Percentiles rank a stretch among this genome's conserved stretches.
Evolutionary conservation across 2,329 filamentous ascomycete genomes (phyloP).

Genomic region (Fusarium tuaranense): DNA sequence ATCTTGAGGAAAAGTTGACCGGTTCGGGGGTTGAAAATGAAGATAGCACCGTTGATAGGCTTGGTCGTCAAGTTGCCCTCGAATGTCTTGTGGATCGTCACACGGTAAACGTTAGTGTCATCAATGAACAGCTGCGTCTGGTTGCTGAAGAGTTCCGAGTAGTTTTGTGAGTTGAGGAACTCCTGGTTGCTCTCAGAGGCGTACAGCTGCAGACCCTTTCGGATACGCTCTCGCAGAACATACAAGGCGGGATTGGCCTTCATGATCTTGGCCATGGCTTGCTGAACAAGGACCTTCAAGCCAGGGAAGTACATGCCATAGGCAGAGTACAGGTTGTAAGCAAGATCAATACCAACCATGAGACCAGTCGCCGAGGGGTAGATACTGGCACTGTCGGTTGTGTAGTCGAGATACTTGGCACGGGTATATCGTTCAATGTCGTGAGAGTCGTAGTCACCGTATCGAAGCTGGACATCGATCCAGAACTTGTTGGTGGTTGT

Average conservation of each 20-base stretch:
- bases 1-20: slow-evolving; percentile 99
- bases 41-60: slow-evolving; percentile 99
- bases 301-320: slow-evolving; percentile 99
- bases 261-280: slow-evolving; percentile 99
- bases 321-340: slow-evolving; percentile 98
- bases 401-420: slow-evolving; percentile 99
- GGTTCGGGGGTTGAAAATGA: slow-evolving; percentile 99
- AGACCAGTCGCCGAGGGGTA: slow-evolving; percentile 96
- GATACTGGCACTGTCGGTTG: slow-evolving; percentile 97
- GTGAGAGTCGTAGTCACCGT: slow-evolving; percentile 98
- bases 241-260: slow-evolving; percentile 98
- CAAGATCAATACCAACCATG: slow-evolving; percentile 97
- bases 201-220: slow-evolving; percentile 97
- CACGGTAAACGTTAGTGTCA: slow-evolving; percentile 98
- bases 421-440: slow-evolving; percentile 98
- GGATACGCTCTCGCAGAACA: slow-evolving; percentile 95
- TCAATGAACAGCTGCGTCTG: slow-evolving; percentile 99
- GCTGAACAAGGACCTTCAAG: slow-evolving; percentile 93
- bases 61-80: slow-evolving; percentile 99
- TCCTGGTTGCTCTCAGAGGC: slow-evolving; percentile 99
- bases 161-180: slow-evolving; percentile 99
- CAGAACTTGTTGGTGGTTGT: slow-evolving; percentile 99
- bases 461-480: slow-evolving; percentile 95
- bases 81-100: slow-evolving; percentile 99
- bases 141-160: slow-evolving; percentile 98